Conservation (phyloP, 2,329 filamentous ascomycete genomes). For the Stachybotrys chartarum region DNA sequence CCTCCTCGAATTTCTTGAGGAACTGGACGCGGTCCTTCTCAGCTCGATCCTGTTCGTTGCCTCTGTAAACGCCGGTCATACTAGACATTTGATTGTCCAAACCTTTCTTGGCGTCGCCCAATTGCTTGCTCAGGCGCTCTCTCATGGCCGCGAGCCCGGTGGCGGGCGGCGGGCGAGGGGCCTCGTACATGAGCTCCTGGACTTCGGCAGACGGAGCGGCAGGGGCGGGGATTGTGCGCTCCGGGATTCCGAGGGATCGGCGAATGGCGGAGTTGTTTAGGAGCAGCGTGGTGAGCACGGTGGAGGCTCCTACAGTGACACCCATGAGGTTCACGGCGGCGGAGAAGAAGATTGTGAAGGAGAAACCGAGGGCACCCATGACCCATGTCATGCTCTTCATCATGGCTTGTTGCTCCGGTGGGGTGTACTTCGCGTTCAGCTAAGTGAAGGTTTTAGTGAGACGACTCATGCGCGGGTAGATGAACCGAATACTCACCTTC, state of each 20-base stretch:
- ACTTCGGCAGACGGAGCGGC: background rate
- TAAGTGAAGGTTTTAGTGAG: constrained; percentile 13
- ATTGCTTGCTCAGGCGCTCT: constrained; percentile 23
- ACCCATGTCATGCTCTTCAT: constrained; percentile 34
- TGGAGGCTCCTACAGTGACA: constrained; percentile 30
- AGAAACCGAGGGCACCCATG: constrained; percentile 35
- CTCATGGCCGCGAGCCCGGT: constrained; percentile 16
- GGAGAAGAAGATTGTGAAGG: constrained; percentile 39
- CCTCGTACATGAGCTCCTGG: constrained; percentile 21
- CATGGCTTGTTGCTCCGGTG: constrained; percentile 25
- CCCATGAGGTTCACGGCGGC: constrained; percentile 42
- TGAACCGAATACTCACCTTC: constrained; percentile 28
- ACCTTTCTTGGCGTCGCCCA: constrained; percentile 30
- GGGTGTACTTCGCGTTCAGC: constrained; percentile 27
- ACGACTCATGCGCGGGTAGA: background rate
- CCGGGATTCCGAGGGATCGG: constrained; percentile 27
- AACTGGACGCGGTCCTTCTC: constrained; percentile 26
- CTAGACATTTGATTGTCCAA: constrained; percentile 23
- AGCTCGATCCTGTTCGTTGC: constrained; percentile 24
- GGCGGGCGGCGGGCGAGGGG: constrained; percentile 19
- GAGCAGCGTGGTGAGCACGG: constrained; percentile 26
- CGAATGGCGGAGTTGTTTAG: constrained; percentile 32
- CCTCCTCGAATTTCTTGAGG: constrained; percentile 26
- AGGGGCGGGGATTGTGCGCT: constrained; percentile 14
- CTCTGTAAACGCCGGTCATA: constrained; percentile 24